Evolutionary conservation across 768 basidiomycete species (phyloP).

Genomic region (Trametopsis cervina): DNA sequence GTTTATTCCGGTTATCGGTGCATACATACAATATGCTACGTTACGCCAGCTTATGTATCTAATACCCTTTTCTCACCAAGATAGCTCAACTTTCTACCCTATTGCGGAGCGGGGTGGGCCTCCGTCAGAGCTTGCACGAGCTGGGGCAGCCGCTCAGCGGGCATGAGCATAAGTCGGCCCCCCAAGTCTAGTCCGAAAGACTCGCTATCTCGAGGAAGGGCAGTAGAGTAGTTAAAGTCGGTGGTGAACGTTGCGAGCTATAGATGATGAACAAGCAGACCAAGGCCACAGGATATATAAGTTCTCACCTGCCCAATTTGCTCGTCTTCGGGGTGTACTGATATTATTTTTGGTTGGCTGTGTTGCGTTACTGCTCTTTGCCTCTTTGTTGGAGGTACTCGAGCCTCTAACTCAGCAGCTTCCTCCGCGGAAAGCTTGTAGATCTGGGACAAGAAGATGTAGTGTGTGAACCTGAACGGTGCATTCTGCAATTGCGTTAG

Average conservation of each 20-base stretch:
- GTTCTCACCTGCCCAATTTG: constrained; percentile 53
- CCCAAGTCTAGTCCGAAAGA: constrained; percentile 67
- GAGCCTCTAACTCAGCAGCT: constrained; percentile 42
- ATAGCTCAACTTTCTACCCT: constrained; percentile 10
- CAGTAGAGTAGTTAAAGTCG: constrained; percentile 48
- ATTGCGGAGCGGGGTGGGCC: constrained; percentile 18
- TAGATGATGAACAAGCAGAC: background rate
- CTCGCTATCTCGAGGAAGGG: constrained; percentile 51
- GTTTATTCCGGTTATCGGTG: too few relatives aligned
- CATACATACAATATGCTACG: background rate
- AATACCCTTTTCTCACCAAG: constrained; percentile 2
- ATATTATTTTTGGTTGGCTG: constrained; percentile 33
- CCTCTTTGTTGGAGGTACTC: constrained; percentile 30
- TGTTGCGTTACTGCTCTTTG: constrained; percentile 20
- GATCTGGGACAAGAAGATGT: constrained; percentile 69
- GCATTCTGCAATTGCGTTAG: constrained; percentile 33
- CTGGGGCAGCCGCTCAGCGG: constrained; percentile 32
- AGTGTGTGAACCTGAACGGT: constrained; percentile 67
- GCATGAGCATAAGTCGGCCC: constrained; percentile 60
- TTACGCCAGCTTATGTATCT: constrained; percentile 10
- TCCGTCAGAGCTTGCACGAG: constrained; percentile 30
- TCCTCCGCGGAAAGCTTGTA: constrained; percentile 72
- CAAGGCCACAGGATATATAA: background rate
- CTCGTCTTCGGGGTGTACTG: constrained; percentile 87
- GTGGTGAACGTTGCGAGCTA: constrained; percentile 46